Percentiles rank a stretch among this genome's conserved stretches.
Conservation (phyloP, 768 basidiomycete species). For the Tulasnella sp. region DNA sequence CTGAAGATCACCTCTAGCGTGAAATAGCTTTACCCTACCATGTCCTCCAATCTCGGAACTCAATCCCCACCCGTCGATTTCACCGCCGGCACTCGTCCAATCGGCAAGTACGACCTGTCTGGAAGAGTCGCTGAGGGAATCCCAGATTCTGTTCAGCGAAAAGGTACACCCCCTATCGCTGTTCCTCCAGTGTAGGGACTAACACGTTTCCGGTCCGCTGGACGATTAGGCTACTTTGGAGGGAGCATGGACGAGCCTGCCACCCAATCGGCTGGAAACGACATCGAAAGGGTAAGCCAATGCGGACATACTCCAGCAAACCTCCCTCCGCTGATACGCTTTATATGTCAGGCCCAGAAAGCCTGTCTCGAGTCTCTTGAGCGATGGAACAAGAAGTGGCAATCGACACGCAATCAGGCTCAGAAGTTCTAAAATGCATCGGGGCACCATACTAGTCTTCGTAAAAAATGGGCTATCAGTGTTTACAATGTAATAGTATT, state of each 20-base stretch:
- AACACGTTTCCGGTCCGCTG: not conserved
- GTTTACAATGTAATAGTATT: too few relatives aligned
- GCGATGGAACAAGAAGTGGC: not conserved
- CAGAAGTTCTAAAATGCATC: not conserved
- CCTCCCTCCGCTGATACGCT: not conserved
- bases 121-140: not conserved
- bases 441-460: not conserved
- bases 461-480: too few relatives aligned
- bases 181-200: not conserved
- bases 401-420: not conserved
- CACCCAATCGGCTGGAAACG: not conserved
- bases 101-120: not conserved
- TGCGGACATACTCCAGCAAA: too few relatives aligned
- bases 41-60: conserved; percentile 6
- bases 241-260: not conserved
- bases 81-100: not conserved
- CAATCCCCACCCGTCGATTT: not conserved
- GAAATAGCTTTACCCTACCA: not conserved
- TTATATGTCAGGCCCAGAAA: not conserved
- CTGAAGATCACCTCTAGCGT: not conserved
- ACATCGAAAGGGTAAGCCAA: not conserved
- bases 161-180: too few relatives aligned
- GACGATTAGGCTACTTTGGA: not conserved
- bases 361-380: not conserved
- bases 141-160: not conserved